phyloP scores from a whole-genome alignment of 2,329 filamentous ascomycete species.

The Epichloe scottii region DNA sequence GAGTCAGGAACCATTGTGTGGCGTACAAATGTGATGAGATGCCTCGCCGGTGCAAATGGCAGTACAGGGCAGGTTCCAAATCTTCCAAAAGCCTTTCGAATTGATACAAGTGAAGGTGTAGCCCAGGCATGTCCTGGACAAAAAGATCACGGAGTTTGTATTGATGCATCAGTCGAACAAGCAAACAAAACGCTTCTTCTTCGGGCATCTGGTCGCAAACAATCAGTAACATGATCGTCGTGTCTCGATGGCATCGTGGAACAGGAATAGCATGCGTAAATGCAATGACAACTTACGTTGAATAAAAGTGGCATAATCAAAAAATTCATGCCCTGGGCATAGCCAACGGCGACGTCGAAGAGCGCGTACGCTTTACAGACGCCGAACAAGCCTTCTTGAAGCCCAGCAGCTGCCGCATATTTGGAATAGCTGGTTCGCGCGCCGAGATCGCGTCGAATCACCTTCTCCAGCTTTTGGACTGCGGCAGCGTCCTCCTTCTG shows the following conservation, averaged over 20 bases:
- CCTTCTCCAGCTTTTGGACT: conserved; percentile 76
- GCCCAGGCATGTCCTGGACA: conserved; percentile 87
- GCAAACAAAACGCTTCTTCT: conserved; percentile 87
- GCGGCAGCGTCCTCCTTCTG: conserved; percentile 64
- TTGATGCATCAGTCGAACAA: conserved; percentile 92
- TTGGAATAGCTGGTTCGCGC: conserved; percentile 93
- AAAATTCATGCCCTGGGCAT: conserved; percentile 98
- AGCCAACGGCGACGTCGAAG: conserved; percentile 88
- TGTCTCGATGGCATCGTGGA: background rate
- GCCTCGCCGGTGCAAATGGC: conserved; percentile 76
- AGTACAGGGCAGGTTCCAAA: conserved; percentile 85
- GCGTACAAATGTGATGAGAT: conserved; percentile 90
- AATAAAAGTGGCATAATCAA: conserved; percentile 93
- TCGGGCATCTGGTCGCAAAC: conserved; percentile 66
- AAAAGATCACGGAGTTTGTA: conserved; percentile 90
- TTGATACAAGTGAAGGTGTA: conserved; percentile 87
- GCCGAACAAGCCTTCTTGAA: conserved; percentile 88
- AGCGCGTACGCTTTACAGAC: conserved; percentile 96
- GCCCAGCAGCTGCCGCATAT: conserved; percentile 77
- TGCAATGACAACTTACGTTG: conserved; percentile 47
- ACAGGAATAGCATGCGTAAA: background rate
- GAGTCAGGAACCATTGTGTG: conserved; percentile 95
- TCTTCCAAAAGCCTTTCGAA: conserved; percentile 93
- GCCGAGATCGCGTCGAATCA: conserved; percentile 81
- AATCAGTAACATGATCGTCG: background rate